These are phyloP conservation scores for Clavispora phyllophila DNA, from an alignment of 805 yeast species.

Conservation along the genomic window DNA sequence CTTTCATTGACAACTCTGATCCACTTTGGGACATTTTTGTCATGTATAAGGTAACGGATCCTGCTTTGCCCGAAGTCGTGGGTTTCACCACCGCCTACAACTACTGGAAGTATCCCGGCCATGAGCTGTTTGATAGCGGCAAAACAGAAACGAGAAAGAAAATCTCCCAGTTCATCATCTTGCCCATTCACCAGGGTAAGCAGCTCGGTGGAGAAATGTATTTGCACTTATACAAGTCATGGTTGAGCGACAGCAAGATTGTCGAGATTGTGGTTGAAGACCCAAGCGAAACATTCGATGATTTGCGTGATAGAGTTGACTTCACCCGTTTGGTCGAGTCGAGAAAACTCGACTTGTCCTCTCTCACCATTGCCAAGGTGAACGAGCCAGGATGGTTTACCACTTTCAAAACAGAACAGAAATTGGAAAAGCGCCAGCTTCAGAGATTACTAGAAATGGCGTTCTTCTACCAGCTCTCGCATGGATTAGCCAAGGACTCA, in stretches of 20 bases:
- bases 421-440: conserved; percentile 76
- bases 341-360: conserved; percentile 6
- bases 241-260: conserved; percentile 50
- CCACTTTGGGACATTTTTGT: conserved; percentile 76
- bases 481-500: conserved; percentile 18
- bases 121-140: conserved; percentile 44
- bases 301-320: conserved; percentile 80
- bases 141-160: conserved; percentile 50
- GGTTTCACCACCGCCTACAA: conserved; percentile 84
- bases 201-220: conserved; percentile 72
- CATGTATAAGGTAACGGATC: conserved; percentile 28
- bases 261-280: conserved; percentile 86
- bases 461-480: conserved; percentile 38
- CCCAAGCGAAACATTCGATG: conserved; percentile 90
- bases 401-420: conserved; percentile 35
- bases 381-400: conserved; percentile 34
- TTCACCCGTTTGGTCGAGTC: conserved; percentile 26
- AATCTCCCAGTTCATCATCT: conserved; percentile 78
- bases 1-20: conserved; percentile 75
- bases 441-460: conserved; percentile 75
- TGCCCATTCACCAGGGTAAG: conserved; percentile 78
- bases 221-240: conserved; percentile 45
- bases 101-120: conserved; percentile 70
- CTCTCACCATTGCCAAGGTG: conserved; percentile 4
- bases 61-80: conserved; percentile 41